These are phyloP conservation scores for Psilocybe cubensis DNA, from an alignment of 768 basidiomycete genomes.

Conservation along the genomic window DNA sequence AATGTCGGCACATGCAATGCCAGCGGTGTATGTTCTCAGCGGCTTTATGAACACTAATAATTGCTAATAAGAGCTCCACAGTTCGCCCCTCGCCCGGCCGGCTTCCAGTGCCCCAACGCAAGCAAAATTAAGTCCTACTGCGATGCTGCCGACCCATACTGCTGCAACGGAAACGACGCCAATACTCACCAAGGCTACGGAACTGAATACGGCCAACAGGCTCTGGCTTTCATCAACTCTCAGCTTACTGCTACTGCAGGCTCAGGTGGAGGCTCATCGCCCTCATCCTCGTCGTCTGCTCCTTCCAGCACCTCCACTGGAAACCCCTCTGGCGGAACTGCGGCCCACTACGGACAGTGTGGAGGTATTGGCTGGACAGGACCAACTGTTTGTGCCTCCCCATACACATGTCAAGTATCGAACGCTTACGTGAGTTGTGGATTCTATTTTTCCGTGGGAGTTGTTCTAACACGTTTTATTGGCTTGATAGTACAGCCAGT, in stretches of 20 bases:
- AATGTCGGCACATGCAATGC: conserved; percentile 36
- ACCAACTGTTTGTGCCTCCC: conserved; percentile 19
- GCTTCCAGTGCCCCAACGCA: conserved; percentile 19
- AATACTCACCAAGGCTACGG: conserved; percentile 36
- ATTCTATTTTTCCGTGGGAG: background rate
- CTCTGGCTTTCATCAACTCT: conserved; percentile 32
- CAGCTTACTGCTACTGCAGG: conserved; percentile 27
- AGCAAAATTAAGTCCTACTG: conserved; percentile 23
- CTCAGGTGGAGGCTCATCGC: conserved; percentile 4
- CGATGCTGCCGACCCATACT: conserved; percentile 36
- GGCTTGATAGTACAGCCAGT: conserved; percentile 18
- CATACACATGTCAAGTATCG: conserved; percentile 21
- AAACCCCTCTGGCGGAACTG: conserved; percentile 15
- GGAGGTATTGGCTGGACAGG: conserved; percentile 26
- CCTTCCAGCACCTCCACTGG: conserved; percentile 2
- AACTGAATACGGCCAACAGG: conserved; percentile 31
- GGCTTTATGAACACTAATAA: background rate
- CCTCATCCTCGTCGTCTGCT: too few species aligned
- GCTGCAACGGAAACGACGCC: conserved; percentile 34
- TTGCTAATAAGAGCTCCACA: conserved; percentile 1
- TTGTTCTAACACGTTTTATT: background rate
- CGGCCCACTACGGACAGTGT: conserved; percentile 24
- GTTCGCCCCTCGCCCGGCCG: conserved; percentile 36
- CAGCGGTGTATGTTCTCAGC: conserved; percentile 26
- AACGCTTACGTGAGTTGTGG: conserved; percentile 17